Conservation (phyloP, 2,329 filamentous ascomycete species). For the Fusarium bactridioides region DNA sequence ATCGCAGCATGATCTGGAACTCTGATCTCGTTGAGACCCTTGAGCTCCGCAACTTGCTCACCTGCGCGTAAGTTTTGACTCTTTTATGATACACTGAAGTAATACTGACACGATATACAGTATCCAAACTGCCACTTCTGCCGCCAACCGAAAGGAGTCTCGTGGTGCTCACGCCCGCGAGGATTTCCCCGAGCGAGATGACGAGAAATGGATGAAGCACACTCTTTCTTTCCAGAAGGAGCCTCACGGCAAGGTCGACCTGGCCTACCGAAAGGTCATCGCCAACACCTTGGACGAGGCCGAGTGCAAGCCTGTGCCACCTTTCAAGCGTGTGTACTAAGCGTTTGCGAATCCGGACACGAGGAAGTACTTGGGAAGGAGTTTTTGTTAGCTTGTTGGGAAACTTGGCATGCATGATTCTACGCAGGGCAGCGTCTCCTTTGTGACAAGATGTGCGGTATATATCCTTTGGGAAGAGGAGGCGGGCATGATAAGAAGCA, state of each 20-base stretch:
- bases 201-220: slow-evolving; percentile 99
- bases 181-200: slow-evolving; percentile 94
- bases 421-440: slow-evolving; percentile 40
- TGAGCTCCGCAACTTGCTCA: slow-evolving; percentile 92
- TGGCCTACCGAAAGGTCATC: slow-evolving; percentile 86
- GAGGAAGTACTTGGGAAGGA: slow-evolving; percentile 23
- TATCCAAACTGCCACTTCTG: slow-evolving; percentile 88
- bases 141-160: slow-evolving; percentile 95
- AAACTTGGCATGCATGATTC: slow-evolving; percentile 41
- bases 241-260: slow-evolving; percentile 85
- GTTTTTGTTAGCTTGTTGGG: slow-evolving; percentile 40
- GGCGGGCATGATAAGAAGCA: slow-evolving; percentile 4
- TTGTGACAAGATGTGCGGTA: slow-evolving; percentile 41
- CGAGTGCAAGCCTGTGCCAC: slow-evolving; percentile 95
- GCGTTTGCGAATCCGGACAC: slow-evolving; percentile 3
- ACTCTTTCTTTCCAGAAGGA: slow-evolving; percentile 94
- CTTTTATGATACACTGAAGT: not conserved
- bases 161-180: slow-evolving; percentile 97
- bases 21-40: slow-evolving; percentile 95
- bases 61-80: slow-evolving; percentile 80
- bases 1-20: slow-evolving; percentile 99
- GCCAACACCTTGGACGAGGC: slow-evolving; percentile 87
- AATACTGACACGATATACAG: slow-evolving; percentile 50
- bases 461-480: slow-evolving; percentile 38
- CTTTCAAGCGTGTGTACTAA: slow-evolving; percentile 95